phyloP scores from a whole-genome alignment of 192 early-diverging fungal genomes.

The Backusella westeae region DNA sequence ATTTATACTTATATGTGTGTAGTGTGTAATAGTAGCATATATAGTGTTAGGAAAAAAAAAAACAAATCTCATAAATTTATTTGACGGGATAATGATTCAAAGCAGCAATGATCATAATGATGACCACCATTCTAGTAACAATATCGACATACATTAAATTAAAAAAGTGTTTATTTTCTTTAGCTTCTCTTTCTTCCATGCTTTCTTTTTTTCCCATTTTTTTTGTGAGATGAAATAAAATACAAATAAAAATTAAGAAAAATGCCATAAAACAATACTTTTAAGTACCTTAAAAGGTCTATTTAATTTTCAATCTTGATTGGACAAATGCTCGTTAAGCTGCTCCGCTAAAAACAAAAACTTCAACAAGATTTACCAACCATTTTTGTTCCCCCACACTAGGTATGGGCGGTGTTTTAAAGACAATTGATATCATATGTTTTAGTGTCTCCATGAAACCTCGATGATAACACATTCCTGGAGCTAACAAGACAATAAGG shows the following conservation, averaged over 20 bases:
- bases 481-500: not conserved
- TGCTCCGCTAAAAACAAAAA: slow-evolving; percentile 2
- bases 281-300: not conserved
- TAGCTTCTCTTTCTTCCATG: not conserved
- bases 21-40: no score
- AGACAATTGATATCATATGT: not conserved
- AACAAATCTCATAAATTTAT: no score
- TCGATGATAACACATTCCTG: not conserved
- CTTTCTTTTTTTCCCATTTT: not conserved
- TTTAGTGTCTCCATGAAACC: not conserved
- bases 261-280: not conserved
- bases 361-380: not conserved
- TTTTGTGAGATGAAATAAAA: not conserved
- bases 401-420: not conserved
- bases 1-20: no score
- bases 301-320: not conserved
- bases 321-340: not conserved
- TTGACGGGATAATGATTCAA: not conserved
- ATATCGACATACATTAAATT: not conserved
- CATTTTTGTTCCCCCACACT: not conserved
- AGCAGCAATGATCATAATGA: not conserved
- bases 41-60: no score
- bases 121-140: not conserved
- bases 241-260: not conserved
- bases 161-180: not conserved